Evolutionary conservation across 2,329 filamentous ascomycete genomes (phyloP), one percentile per base, ranked within the genome.

Genomic region (Curvularia verruculosa): DNA sequence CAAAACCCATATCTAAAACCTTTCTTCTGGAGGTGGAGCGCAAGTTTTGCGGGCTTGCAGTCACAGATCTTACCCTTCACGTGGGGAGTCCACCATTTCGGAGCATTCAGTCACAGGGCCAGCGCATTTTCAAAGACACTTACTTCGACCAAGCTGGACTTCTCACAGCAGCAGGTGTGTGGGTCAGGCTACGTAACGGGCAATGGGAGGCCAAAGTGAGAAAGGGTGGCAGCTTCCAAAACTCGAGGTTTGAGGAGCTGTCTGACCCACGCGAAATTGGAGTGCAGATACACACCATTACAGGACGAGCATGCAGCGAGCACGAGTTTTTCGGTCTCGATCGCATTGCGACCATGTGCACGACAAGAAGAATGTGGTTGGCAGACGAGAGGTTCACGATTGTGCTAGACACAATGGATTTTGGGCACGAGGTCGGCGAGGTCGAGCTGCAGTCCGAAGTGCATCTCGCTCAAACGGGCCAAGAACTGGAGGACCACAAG

Each of bases 381-480:
- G 69, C 68, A 3, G 64, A 76, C 52, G 51, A 59, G 12, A 49
- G 44, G 29, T 61, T 61, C 34, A 55, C 36, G 40, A 58, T 61
- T 37, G 55, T 61, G 41, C 36, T 58, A 23, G 58, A 58, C 34
- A 37, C 43, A 5, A 58, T 55, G 44, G 55, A 61, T 41, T 77
- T 75, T 62, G 70, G 70, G 8, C 72, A 75, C 51, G 41, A 43
- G 23, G 71, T 76, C 19, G 73, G 71, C 10, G 73, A 76, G 61
- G 69, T 76, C 12, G 71, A 74, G 54, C 55, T 77, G 44, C 69
- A 76, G 36, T 56, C 56, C 39, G 46, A 59, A 50, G 43, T 50
- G 36, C 48, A 41, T 50, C 48, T 50, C 24, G 24, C 48, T 28
- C 18, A 50, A 41, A 50, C 36, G 2, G 36, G 36, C 18, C 36